Evolutionary conservation across 179 eudicot species (phyloP).

Genomic region (Carnegiea gigantea): DNA sequence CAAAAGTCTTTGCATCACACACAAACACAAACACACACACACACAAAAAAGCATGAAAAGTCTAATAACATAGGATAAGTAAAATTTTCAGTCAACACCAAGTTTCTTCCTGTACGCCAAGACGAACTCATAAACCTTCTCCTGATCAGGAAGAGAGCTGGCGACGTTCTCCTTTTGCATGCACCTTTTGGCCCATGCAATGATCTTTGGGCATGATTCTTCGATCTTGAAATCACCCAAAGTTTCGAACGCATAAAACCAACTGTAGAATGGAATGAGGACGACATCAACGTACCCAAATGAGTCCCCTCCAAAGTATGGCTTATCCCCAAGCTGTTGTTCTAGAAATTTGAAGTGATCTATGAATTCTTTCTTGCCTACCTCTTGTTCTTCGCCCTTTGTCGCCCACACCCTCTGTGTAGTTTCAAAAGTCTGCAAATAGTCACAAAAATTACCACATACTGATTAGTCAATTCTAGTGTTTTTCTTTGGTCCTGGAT

Average conservation of each 20-base stretch:
- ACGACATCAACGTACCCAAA: conserved; percentile 18
- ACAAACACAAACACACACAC: too few relatives aligned
- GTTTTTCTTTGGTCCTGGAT: too few relatives aligned
- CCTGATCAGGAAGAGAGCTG: conserved; percentile 40
- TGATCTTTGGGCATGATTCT: conserved; percentile 41
- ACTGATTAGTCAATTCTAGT: too few relatives aligned
- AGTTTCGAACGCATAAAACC: conserved; percentile 23
- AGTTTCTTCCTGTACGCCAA: conserved; percentile 28
- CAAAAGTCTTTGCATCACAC: too few relatives aligned
- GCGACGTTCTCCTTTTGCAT: conserved; percentile 42
- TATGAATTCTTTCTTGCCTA: conserved; percentile 26
- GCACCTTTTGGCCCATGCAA: conserved; percentile 54
- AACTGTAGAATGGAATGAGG: conserved; percentile 20
- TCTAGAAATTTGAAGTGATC: conserved; percentile 18
- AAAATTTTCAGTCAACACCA: conserved; percentile 11
- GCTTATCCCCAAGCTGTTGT: conserved; percentile 26
- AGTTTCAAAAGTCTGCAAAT: conserved; percentile 24
- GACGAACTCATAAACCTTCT: conserved; percentile 33
- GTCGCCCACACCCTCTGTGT: conserved; percentile 22
- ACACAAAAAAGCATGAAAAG: too few relatives aligned
- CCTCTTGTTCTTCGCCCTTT: conserved; percentile 21
- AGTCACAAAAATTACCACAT: not conserved
- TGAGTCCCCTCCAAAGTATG: conserved; percentile 25
- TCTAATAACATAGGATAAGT: too few relatives aligned
- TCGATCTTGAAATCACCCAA: not conserved